Percentiles rank a stretch among this genome's conserved stretches.
These are phyloP conservation scores for Porcisia hertigi DNA, from an alignment of 208 protist species.

Conservation along the genomic window DNA sequence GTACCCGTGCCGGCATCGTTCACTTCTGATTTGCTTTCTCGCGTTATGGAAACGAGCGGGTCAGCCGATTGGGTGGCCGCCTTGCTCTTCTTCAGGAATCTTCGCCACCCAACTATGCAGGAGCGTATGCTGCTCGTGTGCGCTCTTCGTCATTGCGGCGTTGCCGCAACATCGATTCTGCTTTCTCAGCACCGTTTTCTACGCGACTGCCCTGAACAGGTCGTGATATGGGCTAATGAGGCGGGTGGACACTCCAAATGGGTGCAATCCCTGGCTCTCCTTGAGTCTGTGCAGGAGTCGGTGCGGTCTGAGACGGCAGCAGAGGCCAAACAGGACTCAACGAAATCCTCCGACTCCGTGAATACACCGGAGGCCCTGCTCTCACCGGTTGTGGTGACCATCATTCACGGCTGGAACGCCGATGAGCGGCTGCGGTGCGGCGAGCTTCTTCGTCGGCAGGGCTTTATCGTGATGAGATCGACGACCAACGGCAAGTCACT, in stretches of 20 bases:
- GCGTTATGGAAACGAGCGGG: conserved; percentile 10
- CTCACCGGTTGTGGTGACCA: conserved; percentile 8
- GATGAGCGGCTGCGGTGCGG: conserved; percentile 24
- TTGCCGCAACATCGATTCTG: conserved; percentile 33
- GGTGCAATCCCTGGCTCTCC: conserved; percentile 15
- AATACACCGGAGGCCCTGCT: background rate
- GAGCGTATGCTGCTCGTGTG: conserved; percentile 57
- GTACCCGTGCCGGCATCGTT: conserved; percentile 56
- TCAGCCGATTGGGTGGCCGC: conserved; percentile 45
- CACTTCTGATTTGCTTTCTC: conserved; percentile 42
- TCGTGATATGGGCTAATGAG: conserved; percentile 65
- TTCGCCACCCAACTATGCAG: conserved; percentile 44
- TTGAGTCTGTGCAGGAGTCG: conserved; percentile 2
- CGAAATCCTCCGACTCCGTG: background rate
- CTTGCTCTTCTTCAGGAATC: conserved; percentile 54
- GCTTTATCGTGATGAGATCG: conserved; percentile 1
- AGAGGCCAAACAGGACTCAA: background rate
- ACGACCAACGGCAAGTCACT: background rate
- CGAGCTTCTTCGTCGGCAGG: conserved; percentile 26
- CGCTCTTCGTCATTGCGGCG: conserved; percentile 32
- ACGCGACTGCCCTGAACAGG: conserved; percentile 47
- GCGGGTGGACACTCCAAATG: conserved; percentile 20
- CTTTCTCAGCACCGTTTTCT: conserved; percentile 45
- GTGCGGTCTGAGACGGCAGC: background rate
- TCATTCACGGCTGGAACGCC: conserved; percentile 21